Conservation (phyloP, 2,329 filamentous ascomycete species). For the Aureobasidium sp. region DNA sequence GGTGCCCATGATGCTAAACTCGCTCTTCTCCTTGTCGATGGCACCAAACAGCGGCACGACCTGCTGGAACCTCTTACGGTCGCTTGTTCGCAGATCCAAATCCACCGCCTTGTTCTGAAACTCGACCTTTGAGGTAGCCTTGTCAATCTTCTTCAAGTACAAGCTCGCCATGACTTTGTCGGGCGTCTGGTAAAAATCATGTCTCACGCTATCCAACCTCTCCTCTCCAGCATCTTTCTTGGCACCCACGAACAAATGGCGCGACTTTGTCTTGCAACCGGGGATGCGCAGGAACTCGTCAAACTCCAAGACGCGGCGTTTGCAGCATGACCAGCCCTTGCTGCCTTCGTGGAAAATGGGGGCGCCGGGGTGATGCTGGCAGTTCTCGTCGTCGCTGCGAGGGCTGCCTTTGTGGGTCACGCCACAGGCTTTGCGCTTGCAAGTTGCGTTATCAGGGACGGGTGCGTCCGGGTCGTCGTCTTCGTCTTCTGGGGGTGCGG, state of each 20-base stretch:
- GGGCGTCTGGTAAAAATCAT: conserved; percentile 93
- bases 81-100: conserved; percentile 79
- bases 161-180: conserved; percentile 80
- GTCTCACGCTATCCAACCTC: conserved; percentile 67
- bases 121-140: conserved; percentile 63
- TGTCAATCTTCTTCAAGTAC: conserved; percentile 96
- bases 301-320: conserved; percentile 89
- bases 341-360: conserved; percentile 97
- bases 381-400: conserved; percentile 63
- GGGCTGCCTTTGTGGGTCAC: conserved; percentile 55
- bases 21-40: conserved; percentile 69
- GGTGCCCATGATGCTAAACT: conserved; percentile 76
- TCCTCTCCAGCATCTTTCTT: conserved; percentile 62
- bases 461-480: conserved; percentile 72
- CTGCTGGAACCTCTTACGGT: conserved; percentile 73
- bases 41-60: conserved; percentile 67
- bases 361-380: conserved; percentile 79
- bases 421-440: conserved; percentile 71
- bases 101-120: conserved; percentile 59
- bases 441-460: conserved; percentile 67
- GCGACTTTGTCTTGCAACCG: conserved; percentile 74
- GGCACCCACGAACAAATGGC: conserved; percentile 77
- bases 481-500: conserved; percentile 66
- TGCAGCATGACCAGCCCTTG: conserved; percentile 97
- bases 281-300: conserved; percentile 96